Evolutionary conservation across 768 basidiomycete species (phyloP), one percentile per base, ranked within the genome.

Genomic region (Macrolepiota albuminosa): DNA sequence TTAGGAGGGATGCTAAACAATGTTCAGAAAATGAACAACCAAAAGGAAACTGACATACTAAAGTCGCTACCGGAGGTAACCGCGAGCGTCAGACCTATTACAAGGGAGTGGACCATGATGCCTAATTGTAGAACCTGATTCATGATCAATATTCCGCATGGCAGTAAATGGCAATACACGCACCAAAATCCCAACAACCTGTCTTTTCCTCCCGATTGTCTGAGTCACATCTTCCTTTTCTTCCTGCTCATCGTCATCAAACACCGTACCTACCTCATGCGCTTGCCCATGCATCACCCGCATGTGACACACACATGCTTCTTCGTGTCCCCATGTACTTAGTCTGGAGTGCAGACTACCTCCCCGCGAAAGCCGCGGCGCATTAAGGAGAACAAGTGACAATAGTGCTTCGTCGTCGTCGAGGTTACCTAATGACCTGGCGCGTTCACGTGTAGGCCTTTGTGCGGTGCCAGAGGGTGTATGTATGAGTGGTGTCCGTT

Each of bases 91-190:
- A 93, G 69, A 2, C 91, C 91, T 58, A 93, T 90, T 36, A 93
- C 83, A 49, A 93, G 69, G 2, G 91, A 88, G 68, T 94, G 85
- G 52, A 95, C 79, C 90, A 95, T 88, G 66, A 95, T 91, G 49
- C 93, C 84, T 2, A 89, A 67, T 81, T 95, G 88, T 39, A 95
- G 75, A 36, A 91, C 84, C 90, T 92, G 54, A 29, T 29, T 13
- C 31, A 51, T 29, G 6, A 16, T 5, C 39, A 55, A 46, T 43
- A 50, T 21, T 45, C 24, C 31, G 18, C 24, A 56, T 47, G 6
- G 31, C 42, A 21, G 7, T 33, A 14, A 37, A 36, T 43, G 39
- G 24, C 5, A 55, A 31, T 5, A 42, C 29, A 73, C 84, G 57
- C 61, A 91, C 90, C 37, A 93, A 74, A 57, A 91, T 86, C 3